phyloP scores from a whole-genome alignment of 1,284 basidiomycete genomes.

The Malassezia cuniculi region DNA sequence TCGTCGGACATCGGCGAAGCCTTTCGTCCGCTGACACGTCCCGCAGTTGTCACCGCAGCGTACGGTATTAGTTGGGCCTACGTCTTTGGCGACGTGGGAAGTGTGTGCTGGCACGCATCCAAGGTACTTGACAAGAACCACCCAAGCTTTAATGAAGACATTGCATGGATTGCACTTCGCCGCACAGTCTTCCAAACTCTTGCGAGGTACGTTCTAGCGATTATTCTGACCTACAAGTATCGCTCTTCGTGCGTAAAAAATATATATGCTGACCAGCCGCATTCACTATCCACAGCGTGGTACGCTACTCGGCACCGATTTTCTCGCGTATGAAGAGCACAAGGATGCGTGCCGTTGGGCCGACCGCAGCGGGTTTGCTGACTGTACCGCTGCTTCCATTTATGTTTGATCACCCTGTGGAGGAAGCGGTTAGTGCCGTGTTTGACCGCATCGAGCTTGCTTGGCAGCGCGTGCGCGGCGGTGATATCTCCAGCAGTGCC shows the following conservation, averaged over 20 bases:
- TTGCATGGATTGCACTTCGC: slow-evolving; percentile 24
- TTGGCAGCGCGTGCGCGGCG: neutral
- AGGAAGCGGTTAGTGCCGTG: slow-evolving; percentile 47
- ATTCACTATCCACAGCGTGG: slow-evolving; percentile 39
- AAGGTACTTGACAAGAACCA: slow-evolving; percentile 16
- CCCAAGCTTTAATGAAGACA: slow-evolving; percentile 12
- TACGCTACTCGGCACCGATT: slow-evolving; percentile 58
- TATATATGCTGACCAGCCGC: slow-evolving; percentile 12
- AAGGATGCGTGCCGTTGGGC: slow-evolving; percentile 62
- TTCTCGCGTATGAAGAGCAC: slow-evolving; percentile 58
- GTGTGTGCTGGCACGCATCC: slow-evolving; percentile 62
- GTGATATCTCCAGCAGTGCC: neutral
- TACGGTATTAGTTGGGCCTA: slow-evolving; percentile 74
- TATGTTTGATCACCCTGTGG: slow-evolving; percentile 46
- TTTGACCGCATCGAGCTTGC: slow-evolving; percentile 49
- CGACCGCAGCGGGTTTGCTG: slow-evolving; percentile 58
- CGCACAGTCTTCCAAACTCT: slow-evolving; percentile 40
- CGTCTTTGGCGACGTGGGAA: slow-evolving; percentile 65
- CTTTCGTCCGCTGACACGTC: slow-evolving; percentile 72
- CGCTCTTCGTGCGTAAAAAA: slow-evolving; percentile 17
- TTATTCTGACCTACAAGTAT: slow-evolving; percentile 8
- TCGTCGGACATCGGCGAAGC: slow-evolving; percentile 85
- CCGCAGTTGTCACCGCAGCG: slow-evolving; percentile 63
- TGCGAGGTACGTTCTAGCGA: slow-evolving; percentile 15
- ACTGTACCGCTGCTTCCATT: slow-evolving; percentile 46